These are phyloP conservation scores for Cercospora zeae-maydis DNA, from an alignment of 2,329 filamentous ascomycete species.

Conservation along the genomic window DNA sequence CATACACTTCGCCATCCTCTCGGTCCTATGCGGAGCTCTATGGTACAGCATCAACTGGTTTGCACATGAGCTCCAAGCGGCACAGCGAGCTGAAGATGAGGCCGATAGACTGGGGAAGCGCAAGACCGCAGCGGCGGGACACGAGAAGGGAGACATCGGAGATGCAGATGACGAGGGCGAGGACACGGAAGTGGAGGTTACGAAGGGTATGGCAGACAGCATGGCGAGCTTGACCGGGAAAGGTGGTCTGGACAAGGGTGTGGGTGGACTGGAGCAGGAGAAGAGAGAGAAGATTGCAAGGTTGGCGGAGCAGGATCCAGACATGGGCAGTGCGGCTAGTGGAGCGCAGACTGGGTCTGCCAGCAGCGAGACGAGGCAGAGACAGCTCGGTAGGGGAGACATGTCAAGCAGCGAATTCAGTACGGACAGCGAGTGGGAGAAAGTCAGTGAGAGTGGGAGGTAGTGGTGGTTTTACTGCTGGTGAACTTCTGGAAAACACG, in stretches of 20 bases:
- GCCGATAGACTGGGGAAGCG: constrained; percentile 45
- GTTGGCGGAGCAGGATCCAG: constrained; percentile 12
- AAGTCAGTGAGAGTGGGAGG: constrained; percentile 69
- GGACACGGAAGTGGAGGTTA: constrained; percentile 17
- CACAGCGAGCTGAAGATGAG: constrained; percentile 49
- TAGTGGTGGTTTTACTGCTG: constrained; percentile 34
- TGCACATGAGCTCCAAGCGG: constrained; percentile 59
- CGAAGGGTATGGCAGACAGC: constrained; percentile 10
- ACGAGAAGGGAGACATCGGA: constrained; percentile 38
- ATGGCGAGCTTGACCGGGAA: constrained; percentile 16
- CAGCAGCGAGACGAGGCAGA: constrained; percentile 21
- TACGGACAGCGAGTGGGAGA: constrained; percentile 97
- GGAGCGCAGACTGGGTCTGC: constrained; percentile 8
- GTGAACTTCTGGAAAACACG: background rate
- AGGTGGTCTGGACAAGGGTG: constrained; percentile 5
- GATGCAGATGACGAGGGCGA: constrained; percentile 39
- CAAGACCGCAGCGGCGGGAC: constrained; percentile 32
- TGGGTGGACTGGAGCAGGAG: constrained; percentile 8
- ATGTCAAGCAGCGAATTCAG: constrained; percentile 42
- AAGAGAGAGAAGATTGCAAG: constrained; percentile 21
- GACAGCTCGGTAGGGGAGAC: constrained; percentile 18
- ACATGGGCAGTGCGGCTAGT: constrained; percentile 14
- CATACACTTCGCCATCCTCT: constrained; percentile 83
- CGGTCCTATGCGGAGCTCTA: constrained; percentile 70
- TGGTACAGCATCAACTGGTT: constrained; percentile 99